Evolutionary conservation across 2,329 filamentous ascomycete species (phyloP), one percentile per base, ranked within the genome.

Genomic region (Ceratocystis colombiana): DNA sequence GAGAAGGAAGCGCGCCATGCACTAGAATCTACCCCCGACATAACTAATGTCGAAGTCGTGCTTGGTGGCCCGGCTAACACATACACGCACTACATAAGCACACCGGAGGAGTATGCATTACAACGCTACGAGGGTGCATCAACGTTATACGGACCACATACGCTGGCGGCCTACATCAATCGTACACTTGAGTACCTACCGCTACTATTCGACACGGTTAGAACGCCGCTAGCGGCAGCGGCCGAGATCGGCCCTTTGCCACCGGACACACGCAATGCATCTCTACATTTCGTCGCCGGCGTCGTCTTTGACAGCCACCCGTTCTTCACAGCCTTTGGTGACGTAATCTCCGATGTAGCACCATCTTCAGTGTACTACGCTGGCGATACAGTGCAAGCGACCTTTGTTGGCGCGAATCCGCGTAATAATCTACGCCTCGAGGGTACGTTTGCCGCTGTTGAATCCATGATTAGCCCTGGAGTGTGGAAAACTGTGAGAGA

Each of bases 51-150:
- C 33, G 15, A 65, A 5, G 68, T 69, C 7, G 65, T 69, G 25
- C 67, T 69, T 17, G 68, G 67, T 10, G 68, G 68, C 79, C 96
- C 0, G 90, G 92, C 30, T 89, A 96, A 74, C 95, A 94, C 74
- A 17, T 69, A 69, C 62, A 46, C 65, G 12, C 88, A 90, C 73
- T 90, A 90, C 74, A 88, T 89, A 69, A 76, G 86, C 3, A 90
- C 88, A 0, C 80, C 83, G 69, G 86, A 92, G 73, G 88, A 92
- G 74, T 76, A 76, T 62, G 69, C 65, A 12, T 79, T 94, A 59
- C 93, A 96, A 76, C 87, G 93, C 8, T 96, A 96, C 76, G 93
- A 97, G 77, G 93, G 92, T n/a, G 93, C 90, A 0, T 93, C 88
- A 5, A 97, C 93, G 0, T 83, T 97, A 1, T 94, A 89, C 73